Conservation (phyloP, 208 protist genomes). For the Leishmania tropica region DNA sequence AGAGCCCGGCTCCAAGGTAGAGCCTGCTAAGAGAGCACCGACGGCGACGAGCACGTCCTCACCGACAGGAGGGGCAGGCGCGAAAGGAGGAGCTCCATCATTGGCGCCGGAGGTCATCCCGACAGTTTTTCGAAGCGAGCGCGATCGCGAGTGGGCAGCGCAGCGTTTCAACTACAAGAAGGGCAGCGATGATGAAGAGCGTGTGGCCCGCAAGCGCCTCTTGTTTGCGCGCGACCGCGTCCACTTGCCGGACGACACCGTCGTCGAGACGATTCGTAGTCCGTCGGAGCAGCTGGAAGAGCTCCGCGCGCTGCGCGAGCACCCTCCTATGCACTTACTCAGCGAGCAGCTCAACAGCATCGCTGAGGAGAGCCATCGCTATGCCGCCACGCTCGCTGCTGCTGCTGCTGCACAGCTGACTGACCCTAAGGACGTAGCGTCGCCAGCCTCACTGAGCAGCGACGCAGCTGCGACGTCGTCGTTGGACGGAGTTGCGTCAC, state of each 20-base stretch:
- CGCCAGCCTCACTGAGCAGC: background rate
- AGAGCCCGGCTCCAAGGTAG: background rate
- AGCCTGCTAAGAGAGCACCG: background rate
- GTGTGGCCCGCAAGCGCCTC: constrained; percentile 41
- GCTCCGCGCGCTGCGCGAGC: constrained; percentile 27
- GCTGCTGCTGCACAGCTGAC: background rate
- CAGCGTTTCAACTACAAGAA: constrained; percentile 31
- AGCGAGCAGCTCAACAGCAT: constrained; percentile 49
- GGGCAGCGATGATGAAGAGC: constrained; percentile 44
- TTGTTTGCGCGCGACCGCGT: constrained; percentile 58
- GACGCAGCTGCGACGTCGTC: background rate
- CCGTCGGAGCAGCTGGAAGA: constrained; percentile 33
- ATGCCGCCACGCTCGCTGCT: background rate
- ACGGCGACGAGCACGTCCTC: background rate
- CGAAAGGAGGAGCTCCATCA: background rate
- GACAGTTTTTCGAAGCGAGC: constrained; percentile 14
- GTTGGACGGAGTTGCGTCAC: background rate
- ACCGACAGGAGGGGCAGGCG: background rate
- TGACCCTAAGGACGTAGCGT: background rate
- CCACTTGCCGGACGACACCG: constrained; percentile 36
- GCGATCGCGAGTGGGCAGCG: constrained; percentile 37
- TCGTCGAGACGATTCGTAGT: constrained; percentile 40
- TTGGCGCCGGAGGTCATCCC: background rate
- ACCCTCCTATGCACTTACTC: constrained; percentile 65
- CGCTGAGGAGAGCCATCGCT: constrained; percentile 20